These are phyloP conservation scores for Colletotrichum abscissum DNA, from an alignment of 2,329 filamentous ascomycete genomes.

Conservation along the genomic window DNA sequence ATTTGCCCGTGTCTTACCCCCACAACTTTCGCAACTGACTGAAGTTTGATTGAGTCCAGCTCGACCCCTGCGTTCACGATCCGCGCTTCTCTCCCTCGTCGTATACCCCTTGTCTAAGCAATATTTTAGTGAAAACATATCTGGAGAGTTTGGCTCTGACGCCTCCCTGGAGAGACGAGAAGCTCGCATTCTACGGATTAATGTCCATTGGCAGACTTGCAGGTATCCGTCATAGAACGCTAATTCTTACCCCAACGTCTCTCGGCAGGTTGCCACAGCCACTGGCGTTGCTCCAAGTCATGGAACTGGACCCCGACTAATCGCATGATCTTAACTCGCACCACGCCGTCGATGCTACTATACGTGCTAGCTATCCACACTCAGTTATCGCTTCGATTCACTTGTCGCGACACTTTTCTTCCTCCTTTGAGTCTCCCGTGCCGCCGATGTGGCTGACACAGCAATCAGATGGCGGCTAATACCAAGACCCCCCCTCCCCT, in stretches of 20 bases:
- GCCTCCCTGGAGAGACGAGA: not conserved
- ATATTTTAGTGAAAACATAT: not conserved
- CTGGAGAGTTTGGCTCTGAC: not conserved
- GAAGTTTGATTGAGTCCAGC: not conserved
- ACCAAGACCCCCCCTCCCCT: no score
- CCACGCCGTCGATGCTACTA: not conserved
- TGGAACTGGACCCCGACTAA: not conserved
- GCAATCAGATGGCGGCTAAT: not conserved
- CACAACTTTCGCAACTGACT: not conserved
- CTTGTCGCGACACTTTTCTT: not conserved
- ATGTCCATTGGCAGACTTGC: not conserved
- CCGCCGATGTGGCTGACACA: not conserved
- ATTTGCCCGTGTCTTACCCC: not conserved
- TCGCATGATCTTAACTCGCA: constrained; percentile 9
- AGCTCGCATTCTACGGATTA: not conserved
- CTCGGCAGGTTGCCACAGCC: constrained; percentile 16
- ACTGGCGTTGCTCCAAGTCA: not conserved
- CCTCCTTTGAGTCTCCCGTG: not conserved
- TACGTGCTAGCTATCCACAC: not conserved
- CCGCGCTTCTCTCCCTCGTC: not conserved
- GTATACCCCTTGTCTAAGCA: not conserved
- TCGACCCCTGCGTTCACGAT: not conserved
- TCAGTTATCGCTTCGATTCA: no score
- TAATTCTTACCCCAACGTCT: not conserved
- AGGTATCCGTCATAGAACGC: not conserved